These are phyloP conservation scores for Colletotrichum higginsianum DNA, from an alignment of 2,329 filamentous ascomycete genomes.

Conservation along the genomic window DNA sequence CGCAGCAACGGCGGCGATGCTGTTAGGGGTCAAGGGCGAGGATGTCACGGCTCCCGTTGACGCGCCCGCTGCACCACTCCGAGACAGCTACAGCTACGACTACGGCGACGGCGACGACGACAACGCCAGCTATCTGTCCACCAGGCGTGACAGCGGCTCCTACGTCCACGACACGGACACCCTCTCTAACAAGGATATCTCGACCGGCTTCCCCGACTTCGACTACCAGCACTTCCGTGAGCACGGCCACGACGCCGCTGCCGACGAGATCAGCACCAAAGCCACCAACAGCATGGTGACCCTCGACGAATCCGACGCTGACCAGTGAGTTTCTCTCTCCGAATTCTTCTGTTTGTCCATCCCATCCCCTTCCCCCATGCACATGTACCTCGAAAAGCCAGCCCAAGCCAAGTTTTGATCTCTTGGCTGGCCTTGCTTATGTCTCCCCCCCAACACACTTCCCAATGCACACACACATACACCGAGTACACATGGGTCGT, in stretches of 20 bases:
- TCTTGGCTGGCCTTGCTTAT: constrained; percentile 13
- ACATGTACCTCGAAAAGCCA: neutral
- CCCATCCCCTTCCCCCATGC: neutral
- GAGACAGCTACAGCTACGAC: constrained; percentile 16
- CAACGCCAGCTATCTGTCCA: constrained; percentile 52
- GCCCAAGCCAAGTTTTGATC: neutral
- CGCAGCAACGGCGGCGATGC: constrained; percentile 43
- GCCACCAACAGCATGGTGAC: constrained; percentile 27
- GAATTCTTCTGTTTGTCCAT: constrained; percentile 5
- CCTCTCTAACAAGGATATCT: constrained; percentile 20
- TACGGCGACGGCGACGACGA: constrained; percentile 8
- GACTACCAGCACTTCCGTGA: constrained; percentile 22
- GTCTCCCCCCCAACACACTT: neutral
- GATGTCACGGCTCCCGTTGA: constrained; percentile 36
- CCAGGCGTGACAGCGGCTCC: constrained; percentile 55
- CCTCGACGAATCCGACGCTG: constrained; percentile 16
- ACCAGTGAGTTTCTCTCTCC: constrained; percentile 21
- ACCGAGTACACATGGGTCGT: too few species aligned
- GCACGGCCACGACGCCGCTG: constrained; percentile 2
- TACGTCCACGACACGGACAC: constrained; percentile 51
- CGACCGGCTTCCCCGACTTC: constrained; percentile 37
- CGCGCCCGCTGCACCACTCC: constrained; percentile 44
- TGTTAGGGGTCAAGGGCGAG: constrained; percentile 38
- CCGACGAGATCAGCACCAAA: constrained; percentile 26
- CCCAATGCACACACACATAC: neutral